phyloP scores from a whole-genome alignment of 768 basidiomycete species.

The Pulveroboletus frians region DNA sequence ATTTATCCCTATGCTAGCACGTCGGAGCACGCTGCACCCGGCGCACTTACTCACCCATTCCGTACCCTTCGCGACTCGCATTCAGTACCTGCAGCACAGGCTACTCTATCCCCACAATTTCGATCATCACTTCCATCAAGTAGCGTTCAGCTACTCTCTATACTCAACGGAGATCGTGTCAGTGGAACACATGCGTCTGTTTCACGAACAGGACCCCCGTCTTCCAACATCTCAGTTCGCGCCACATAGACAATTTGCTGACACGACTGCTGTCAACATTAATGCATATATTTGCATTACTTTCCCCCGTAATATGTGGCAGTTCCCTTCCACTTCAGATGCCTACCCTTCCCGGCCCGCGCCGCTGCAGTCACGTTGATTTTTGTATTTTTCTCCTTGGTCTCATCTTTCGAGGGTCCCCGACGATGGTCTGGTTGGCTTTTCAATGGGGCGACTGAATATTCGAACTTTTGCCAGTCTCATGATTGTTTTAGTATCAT shows the following conservation, averaged over 20 bases:
- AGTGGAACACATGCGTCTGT: conserved; percentile 5
- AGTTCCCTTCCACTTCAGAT: neutral
- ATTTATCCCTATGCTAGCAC: conserved; percentile 14
- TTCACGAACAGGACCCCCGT: conserved; percentile 7
- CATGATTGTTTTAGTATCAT: conserved; percentile 26
- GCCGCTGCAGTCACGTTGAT: neutral
- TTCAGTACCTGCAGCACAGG: conserved; percentile 9
- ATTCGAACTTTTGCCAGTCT: conserved; percentile 23
- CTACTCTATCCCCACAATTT: conserved; percentile 9
- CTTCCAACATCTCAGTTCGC: conserved; percentile 15
- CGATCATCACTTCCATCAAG: conserved; percentile 19
- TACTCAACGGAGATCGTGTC: conserved; percentile 29
- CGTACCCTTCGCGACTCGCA: conserved; percentile 13
- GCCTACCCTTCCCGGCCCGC: neutral
- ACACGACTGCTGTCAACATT: conserved; percentile 4
- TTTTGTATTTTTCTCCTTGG: conserved; percentile 16
- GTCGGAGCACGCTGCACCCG: conserved; percentile 7
- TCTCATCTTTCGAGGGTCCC: conserved; percentile 15
- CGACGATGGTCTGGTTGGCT: conserved; percentile 19
- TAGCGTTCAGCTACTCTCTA: conserved; percentile 32
- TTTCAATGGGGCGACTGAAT: conserved; percentile 19
- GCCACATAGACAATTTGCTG: conserved; percentile 19
- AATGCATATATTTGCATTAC: conserved; percentile 21
- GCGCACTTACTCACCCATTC: conserved; percentile 5
- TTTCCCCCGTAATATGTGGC: conserved; percentile 3